A percentile compares a stretch with the other conserved stretches of the same genome.
phyloP scores from a whole-genome alignment of 805 yeast genomes.

The Lipomyces lipofer region DNA sequence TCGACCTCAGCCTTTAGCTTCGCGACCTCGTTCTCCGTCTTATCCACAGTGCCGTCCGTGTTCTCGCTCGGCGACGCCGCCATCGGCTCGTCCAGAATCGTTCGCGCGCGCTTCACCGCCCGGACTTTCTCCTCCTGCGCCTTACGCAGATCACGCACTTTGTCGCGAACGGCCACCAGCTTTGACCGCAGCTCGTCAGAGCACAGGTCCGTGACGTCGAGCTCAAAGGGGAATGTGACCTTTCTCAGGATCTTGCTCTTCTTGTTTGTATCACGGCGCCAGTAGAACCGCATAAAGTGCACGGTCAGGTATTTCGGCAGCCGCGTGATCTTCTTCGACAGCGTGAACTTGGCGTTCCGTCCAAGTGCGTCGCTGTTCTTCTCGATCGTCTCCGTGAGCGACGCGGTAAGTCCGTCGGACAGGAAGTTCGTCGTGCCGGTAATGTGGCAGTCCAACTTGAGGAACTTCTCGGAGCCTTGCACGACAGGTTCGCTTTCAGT shows the following conservation, averaged over 20 bases:
- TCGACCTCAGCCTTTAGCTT: conserved; percentile 32
- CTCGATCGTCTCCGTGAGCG: conserved; percentile 73
- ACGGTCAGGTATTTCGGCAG: conserved; percentile 86
- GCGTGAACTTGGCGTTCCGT: conserved; percentile 68
- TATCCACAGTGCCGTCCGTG: conserved; percentile 21
- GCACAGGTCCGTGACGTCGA: conserved; percentile 83
- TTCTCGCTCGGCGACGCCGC: too few species aligned
- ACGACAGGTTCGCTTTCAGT: conserved; percentile 50
- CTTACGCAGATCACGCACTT: conserved; percentile 72
- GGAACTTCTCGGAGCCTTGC: conserved; percentile 55
- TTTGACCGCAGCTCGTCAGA: conserved; percentile 71
- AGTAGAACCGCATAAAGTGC: conserved; percentile 90
- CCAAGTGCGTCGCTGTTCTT: conserved; percentile 72
- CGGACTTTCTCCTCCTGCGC: conserved; percentile 69
- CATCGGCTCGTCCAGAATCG: conserved; percentile 37
- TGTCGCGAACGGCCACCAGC: conserved; percentile 73
- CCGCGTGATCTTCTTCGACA: conserved; percentile 59
- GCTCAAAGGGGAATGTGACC: conserved; percentile 91
- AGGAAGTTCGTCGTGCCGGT: conserved; percentile 80
- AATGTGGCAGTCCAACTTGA: conserved; percentile 87
- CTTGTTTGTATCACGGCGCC: conserved; percentile 89
- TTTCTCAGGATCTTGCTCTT: conserved; percentile 92
- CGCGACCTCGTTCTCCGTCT: conserved; percentile 30
- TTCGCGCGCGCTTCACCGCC: conserved; percentile 62
- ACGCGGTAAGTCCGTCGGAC: conserved; percentile 75